Evolutionary conservation across 2,329 filamentous ascomycete species (phyloP).

Genomic region (Zasmidium angulare): DNA sequence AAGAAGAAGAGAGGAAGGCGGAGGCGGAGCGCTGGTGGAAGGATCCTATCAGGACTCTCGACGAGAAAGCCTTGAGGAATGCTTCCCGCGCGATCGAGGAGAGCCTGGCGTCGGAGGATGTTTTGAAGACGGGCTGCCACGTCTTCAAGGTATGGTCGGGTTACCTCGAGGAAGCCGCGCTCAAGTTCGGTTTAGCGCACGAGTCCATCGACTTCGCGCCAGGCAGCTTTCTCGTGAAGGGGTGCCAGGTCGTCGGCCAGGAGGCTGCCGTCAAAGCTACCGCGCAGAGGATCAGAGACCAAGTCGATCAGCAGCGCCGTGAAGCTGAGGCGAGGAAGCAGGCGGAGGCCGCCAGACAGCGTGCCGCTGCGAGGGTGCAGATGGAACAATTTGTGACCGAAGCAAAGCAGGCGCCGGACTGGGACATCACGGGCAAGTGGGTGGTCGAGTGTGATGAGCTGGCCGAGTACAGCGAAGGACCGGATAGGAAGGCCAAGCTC

Average conservation of each 20-base stretch:
- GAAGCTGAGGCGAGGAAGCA: slow-evolving; percentile 43
- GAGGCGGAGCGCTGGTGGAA: slow-evolving; percentile 7
- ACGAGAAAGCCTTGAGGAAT: slow-evolving; percentile 1
- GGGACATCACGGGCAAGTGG: slow-evolving; percentile 10
- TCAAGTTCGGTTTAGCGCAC: not conserved
- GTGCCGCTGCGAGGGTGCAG: not conserved
- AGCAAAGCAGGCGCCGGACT: slow-evolving; percentile 6
- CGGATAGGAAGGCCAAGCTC: not conserved
- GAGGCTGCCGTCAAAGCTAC: not conserved
- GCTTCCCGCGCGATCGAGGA: not conserved
- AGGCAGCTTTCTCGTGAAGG: not conserved
- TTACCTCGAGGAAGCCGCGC: not conserved
- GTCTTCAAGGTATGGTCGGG: not conserved
- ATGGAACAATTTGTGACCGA: not conserved
- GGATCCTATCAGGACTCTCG: slow-evolving; percentile 1
- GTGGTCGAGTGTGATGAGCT: slow-evolving; percentile 3
- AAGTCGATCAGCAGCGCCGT: slow-evolving; percentile 24
- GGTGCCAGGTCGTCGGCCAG: slow-evolving; percentile 1
- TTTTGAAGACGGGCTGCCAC: not conserved
- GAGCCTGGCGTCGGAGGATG: not conserved
- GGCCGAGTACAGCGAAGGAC: not conserved
- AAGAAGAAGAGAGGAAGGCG: not conserved
- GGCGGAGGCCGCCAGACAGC: slow-evolving; percentile 35
- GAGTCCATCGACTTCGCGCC: not conserved
- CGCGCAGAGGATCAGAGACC: not conserved